phyloP scores from a whole-genome alignment of 495 filamentous ascomycete genomes.

The Arthonia radiata region DNA sequence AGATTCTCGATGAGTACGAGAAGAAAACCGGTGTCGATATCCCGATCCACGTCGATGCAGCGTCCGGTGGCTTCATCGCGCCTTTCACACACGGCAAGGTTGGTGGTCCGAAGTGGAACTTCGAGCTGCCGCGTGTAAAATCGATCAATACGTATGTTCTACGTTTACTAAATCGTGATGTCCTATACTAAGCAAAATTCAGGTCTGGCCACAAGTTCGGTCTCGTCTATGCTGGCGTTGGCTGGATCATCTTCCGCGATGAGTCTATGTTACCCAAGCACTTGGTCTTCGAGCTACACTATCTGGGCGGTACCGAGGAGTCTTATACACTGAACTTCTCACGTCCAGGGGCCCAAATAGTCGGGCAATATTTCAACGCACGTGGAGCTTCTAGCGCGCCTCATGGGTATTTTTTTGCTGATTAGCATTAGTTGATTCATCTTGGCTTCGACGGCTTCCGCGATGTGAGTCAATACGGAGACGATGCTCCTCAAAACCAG shows the following conservation, averaged over 20 bases:
- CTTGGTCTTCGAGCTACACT: conserved; percentile 50
- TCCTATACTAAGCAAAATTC: too few relatives aligned
- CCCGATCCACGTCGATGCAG: conserved; percentile 54
- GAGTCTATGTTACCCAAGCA: conserved; percentile 41
- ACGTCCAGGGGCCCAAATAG: conserved; percentile 42
- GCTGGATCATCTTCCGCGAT: conserved; percentile 56
- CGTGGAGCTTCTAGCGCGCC: too few relatives aligned
- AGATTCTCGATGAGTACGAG: conserved; percentile 41
- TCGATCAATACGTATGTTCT: conserved; percentile 51
- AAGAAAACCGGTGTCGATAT: conserved; percentile 37
- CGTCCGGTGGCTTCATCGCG: conserved; percentile 46
- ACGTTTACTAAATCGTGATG: too few relatives aligned
- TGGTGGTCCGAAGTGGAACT: conserved; percentile 39
- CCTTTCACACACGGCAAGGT: conserved; percentile 41
- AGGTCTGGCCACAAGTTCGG: conserved; percentile 60
- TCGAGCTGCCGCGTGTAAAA: conserved; percentile 43
- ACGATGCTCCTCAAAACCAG: too few relatives aligned
- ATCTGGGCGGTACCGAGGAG: conserved; percentile 49
- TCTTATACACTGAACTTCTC: conserved; percentile 59
- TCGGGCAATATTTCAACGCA: conserved; percentile 59
- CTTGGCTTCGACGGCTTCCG: conserved; percentile 42
- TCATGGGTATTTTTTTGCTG: too few relatives aligned
- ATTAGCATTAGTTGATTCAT: too few relatives aligned
- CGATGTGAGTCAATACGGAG: too few relatives aligned
- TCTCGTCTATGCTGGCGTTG: conserved; percentile 44